Evolutionary conservation across 768 basidiomycete species (phyloP), one percentile per base, ranked within the genome.

Genomic region (Termitomyces sp.): DNA sequence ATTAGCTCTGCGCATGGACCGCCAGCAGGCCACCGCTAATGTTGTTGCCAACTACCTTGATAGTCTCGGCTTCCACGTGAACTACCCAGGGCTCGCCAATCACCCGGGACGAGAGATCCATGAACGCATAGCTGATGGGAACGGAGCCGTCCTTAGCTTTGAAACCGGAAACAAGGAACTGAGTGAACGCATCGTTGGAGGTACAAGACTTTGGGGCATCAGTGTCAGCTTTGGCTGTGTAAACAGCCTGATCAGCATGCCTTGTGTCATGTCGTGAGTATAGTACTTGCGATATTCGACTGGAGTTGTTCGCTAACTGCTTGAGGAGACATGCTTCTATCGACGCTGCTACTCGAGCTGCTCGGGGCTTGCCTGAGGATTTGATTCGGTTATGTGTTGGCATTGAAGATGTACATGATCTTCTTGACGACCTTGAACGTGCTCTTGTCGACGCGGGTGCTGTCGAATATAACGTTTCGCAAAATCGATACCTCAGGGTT

Each of bases 231-330:
- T 99, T 67, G 97, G 97, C 33, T 94, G 92, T 63, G 95, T 99
- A 60, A 99, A 99, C 76, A 94, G 92, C 67, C 71, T 99, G 70
- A 98, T 98, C 74, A 94, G 91, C 62, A 98, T 99, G 96, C 97
- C 97, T 38, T 98, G 97, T 70, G 86, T 93, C 65, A 98, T 99
- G 97, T 97, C 94, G 96, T 98, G 72, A 76, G 95, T 90, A 54
- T 55, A 59, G 26, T 64, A 54, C 40, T n/a, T 42, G 8, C n/a
- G 18, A n/a, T 26, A 9, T 53, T 58, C 35, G 35, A 58, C 43
- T 16, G 36, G 52, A 61, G 54, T 45, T 62, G 56, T 52, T 57
- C 51, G 30, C 65, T 59, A 14, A 53, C 20, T 58, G 53, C 46
- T 50, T 50, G 54, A 56, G 14, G 63, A 96, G 96, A 18, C 97